Evolutionary conservation across 2,329 filamentous ascomycete genomes (phyloP).

Genomic region (Aspergillus aculeatus): DNA sequence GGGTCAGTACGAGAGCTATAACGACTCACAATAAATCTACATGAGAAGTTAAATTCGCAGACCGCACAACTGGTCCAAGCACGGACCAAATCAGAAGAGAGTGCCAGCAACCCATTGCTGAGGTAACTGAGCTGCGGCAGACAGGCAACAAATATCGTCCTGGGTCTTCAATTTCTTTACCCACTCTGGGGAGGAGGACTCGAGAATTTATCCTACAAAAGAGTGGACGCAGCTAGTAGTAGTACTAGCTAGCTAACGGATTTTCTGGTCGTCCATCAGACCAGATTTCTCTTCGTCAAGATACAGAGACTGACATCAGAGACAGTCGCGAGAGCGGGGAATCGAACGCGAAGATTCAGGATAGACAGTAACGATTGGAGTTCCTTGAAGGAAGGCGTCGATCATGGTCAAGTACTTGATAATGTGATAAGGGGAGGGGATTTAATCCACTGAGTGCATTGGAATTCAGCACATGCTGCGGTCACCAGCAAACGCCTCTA

Average conservation of each 20-base stretch:
- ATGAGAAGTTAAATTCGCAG: slow-evolving; percentile 25
- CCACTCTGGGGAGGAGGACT: not conserved
- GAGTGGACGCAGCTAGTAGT: not conserved
- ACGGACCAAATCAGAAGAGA: slow-evolving; percentile 17
- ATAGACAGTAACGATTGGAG: not conserved
- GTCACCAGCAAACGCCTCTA: slow-evolving; percentile 3
- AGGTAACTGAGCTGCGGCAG: not conserved
- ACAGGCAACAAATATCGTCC: not conserved
- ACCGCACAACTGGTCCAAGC: slow-evolving; percentile 11
- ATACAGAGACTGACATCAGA: not conserved
- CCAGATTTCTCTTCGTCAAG: not conserved
- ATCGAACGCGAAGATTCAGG: not conserved
- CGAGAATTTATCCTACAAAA: slow-evolving; percentile 4
- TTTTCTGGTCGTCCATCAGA: not conserved
- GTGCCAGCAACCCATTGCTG: slow-evolving; percentile 11
- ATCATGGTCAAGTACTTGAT: slow-evolving; percentile 1
- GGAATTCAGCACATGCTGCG: slow-evolving; percentile 16
- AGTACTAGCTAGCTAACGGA: not conserved
- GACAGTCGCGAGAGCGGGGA: not conserved
- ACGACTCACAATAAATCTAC: slow-evolving; percentile 31
- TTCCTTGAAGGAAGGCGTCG: not conserved
- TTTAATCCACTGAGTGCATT: slow-evolving; percentile 12
- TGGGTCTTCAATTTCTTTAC: not conserved
- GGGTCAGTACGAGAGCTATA: not conserved
- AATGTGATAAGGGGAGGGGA: not conserved